phyloP scores from a whole-genome alignment of 2,329 filamentous ascomycete genomes.

The Penicillium verrucosum region DNA sequence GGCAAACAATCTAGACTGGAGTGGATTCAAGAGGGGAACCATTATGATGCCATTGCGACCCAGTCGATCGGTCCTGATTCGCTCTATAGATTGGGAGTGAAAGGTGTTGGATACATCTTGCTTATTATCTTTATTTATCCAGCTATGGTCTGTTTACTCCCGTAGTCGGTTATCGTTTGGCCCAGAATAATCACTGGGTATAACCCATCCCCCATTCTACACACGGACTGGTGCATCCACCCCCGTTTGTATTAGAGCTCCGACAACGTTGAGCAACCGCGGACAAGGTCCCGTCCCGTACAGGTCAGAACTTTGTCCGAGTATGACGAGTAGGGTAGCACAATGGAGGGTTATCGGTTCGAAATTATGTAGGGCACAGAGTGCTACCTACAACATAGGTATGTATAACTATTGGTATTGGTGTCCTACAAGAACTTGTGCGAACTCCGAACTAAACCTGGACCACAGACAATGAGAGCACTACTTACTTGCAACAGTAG shows the following conservation, averaged over 20 bases:
- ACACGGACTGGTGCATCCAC: constrained; percentile 1
- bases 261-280: constrained; percentile 4
- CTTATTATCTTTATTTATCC: neutral
- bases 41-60: constrained; percentile 18
- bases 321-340: constrained; percentile 5
- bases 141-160: neutral
- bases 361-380: neutral
- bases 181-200: neutral
- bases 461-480: neutral
- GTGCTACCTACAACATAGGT: neutral
- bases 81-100: neutral
- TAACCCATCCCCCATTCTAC: neutral
- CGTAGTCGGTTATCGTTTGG: neutral
- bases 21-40: constrained; percentile 10
- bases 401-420: neutral
- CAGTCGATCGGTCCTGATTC: constrained; percentile 1
- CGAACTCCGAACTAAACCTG: constrained; percentile 5
- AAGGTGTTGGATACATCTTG: neutral
- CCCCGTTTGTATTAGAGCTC: constrained; percentile 3
- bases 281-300: constrained; percentile 6
- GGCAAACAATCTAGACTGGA: constrained; percentile 21
- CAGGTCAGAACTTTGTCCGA: constrained; percentile 12
- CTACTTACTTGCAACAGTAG: neutral
- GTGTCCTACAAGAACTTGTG: neutral
- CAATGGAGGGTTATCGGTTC: neutral